Evolutionary conservation across 2,329 filamentous ascomycete genomes (phyloP).

Genomic region (Akanthomyces uredinophilus): DNA sequence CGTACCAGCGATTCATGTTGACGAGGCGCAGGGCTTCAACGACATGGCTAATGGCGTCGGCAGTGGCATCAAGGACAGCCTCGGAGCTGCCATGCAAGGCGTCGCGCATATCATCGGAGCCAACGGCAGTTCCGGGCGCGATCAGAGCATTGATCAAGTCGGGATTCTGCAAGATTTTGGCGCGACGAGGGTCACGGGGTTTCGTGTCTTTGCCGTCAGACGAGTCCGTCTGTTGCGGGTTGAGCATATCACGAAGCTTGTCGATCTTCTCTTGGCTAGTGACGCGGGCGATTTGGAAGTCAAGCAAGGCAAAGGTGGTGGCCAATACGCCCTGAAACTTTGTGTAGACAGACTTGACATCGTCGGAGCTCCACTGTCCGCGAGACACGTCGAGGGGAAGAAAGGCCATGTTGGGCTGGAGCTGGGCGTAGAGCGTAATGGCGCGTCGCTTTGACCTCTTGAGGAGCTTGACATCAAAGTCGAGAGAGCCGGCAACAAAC

Average conservation of each 20-base stretch:
- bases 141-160: slow-evolving; percentile 33
- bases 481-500: slow-evolving; percentile 18
- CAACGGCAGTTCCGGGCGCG: slow-evolving; percentile 30
- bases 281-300: slow-evolving; percentile 36
- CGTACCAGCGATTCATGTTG: slow-evolving; percentile 28
- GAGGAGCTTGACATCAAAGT: slow-evolving; percentile 24
- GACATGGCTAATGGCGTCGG: slow-evolving; percentile 14
- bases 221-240: not conserved
- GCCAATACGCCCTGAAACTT: slow-evolving; percentile 32
- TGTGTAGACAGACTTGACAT: slow-evolving; percentile 34
- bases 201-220: slow-evolving; percentile 14
- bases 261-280: slow-evolving; percentile 19
- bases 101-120: slow-evolving; percentile 29
- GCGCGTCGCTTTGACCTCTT: slow-evolving; percentile 24
- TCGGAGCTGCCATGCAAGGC: slow-evolving; percentile 27
- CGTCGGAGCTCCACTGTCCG: slow-evolving; percentile 40
- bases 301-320: slow-evolving; percentile 32
- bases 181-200: slow-evolving; percentile 17
- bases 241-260: not conserved
- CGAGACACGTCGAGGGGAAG: slow-evolving; percentile 42
- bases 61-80: slow-evolving; percentile 22
- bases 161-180: slow-evolving; percentile 28
- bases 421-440: slow-evolving; percentile 32
- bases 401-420: slow-evolving; percentile 37
- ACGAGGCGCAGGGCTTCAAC: slow-evolving; percentile 22